phyloP scores from a whole-genome alignment of 2,329 filamentous ascomycete species.

The Neodidymelliopsis sp. region DNA sequence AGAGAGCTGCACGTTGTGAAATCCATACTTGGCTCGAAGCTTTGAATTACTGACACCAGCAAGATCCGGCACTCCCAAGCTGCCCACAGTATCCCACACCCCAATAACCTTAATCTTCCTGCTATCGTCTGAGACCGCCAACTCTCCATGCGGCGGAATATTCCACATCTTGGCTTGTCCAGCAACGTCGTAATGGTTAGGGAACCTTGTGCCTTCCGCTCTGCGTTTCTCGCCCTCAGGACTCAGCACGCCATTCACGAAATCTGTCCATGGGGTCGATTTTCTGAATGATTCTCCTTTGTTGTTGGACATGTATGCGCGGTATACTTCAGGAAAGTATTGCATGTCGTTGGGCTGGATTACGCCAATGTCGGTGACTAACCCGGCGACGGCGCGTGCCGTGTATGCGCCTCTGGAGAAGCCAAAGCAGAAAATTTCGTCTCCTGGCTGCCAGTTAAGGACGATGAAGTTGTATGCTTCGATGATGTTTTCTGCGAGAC shows the following conservation, averaged over 20 bases:
- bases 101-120: constrained; percentile 53
- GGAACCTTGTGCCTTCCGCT: constrained; percentile 18
- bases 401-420: constrained; percentile 59
- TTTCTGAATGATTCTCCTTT: constrained; percentile 35
- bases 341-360: constrained; percentile 55
- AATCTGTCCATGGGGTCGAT: constrained; percentile 39
- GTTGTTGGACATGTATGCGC: constrained; percentile 44
- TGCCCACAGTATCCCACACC: constrained; percentile 59
- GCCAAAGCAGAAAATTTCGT: constrained; percentile 57
- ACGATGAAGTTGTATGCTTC: constrained; percentile 60
- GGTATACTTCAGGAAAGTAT: constrained; percentile 54
- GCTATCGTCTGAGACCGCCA: constrained; percentile 29
- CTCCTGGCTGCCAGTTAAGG: constrained; percentile 58
- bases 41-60: constrained; percentile 33
- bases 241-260: constrained; percentile 47
- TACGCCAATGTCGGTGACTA: constrained; percentile 57
- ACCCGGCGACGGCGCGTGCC: constrained; percentile 52
- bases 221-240: constrained; percentile 27
- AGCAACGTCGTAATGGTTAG: constrained; percentile 35
- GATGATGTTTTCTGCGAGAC: constrained; percentile 57
- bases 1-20: constrained; percentile 46
- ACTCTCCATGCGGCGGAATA: constrained; percentile 40
- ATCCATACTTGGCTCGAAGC: constrained; percentile 37
- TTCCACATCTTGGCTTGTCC: constrained; percentile 42
- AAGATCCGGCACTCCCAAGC: constrained; percentile 56